phyloP scores from a whole-genome alignment of 2,329 filamentous ascomycete species.

The Colletotrichum incanum region DNA sequence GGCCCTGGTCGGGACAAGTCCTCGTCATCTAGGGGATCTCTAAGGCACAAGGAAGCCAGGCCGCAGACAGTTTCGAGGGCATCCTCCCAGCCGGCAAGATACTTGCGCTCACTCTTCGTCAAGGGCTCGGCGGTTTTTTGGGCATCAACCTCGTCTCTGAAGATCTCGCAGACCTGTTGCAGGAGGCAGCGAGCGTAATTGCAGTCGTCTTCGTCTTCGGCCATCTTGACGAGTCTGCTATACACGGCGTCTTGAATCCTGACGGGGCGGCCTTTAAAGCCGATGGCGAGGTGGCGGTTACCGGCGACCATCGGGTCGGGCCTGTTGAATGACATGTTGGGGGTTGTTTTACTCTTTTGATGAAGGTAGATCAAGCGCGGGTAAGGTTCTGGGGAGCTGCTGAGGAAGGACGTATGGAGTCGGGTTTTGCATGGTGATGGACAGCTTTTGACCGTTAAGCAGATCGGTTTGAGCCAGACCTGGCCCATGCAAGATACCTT shows the following conservation, averaged over 20 bases:
- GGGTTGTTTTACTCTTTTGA: background rate
- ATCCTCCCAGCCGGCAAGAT: background rate
- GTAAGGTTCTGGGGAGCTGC: background rate
- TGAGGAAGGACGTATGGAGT: background rate
- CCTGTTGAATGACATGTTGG: background rate
- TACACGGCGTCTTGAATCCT: background rate
- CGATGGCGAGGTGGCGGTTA: background rate
- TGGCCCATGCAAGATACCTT: background rate
- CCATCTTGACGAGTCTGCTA: background rate
- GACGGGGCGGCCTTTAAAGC: background rate
- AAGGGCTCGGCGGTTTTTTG: background rate
- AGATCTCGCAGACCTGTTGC: background rate
- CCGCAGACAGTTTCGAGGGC: background rate
- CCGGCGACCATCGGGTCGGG: background rate
- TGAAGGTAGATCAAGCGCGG: no score
- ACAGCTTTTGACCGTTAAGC: background rate
- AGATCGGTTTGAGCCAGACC: background rate
- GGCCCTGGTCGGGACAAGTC: background rate
- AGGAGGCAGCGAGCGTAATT: background rate
- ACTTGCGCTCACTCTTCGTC: rapidly evolving
- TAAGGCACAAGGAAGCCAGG: background rate
- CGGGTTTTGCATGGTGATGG: background rate
- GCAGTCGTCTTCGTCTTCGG: background rate
- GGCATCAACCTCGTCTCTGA: background rate
- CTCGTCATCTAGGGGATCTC: background rate